Conservation (phyloP, 1,284 basidiomycete species). For the Trichosporon faecale region DNA sequence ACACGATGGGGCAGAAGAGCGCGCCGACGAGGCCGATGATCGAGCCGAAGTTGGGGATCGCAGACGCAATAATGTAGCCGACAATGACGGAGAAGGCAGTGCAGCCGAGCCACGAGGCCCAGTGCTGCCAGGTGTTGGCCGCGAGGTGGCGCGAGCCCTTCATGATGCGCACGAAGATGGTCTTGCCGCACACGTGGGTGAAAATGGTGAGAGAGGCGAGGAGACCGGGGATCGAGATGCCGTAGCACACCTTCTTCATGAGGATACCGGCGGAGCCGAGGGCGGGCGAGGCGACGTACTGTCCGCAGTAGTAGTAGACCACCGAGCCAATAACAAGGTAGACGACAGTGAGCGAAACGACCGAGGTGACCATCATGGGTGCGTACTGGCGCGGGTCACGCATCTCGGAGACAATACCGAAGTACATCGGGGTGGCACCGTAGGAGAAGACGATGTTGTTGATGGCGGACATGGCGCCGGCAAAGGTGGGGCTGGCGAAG, state of each 20-base stretch:
- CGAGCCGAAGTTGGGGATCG: slow-evolving; percentile 31
- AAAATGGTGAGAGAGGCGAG: slow-evolving; percentile 41
- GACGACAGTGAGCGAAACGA: slow-evolving; percentile 33
- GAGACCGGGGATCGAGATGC: slow-evolving; percentile 45
- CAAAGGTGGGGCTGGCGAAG: slow-evolving; percentile 35
- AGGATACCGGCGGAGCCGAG: slow-evolving; percentile 48
- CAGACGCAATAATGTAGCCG: slow-evolving; percentile 23
- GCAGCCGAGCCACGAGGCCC: slow-evolving; percentile 58
- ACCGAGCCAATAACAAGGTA: slow-evolving; percentile 34
- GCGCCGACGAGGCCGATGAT: slow-evolving; percentile 37
- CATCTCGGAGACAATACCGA: slow-evolving; percentile 49
- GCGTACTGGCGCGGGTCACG: slow-evolving; percentile 37
- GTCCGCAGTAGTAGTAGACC: slow-evolving; percentile 25
- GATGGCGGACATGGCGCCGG: slow-evolving; percentile 38
- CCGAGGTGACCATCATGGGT: slow-evolving; percentile 34
- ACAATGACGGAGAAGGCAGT: slow-evolving; percentile 35
- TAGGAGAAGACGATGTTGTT: slow-evolving; percentile 41
- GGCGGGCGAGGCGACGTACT: slow-evolving; percentile 37
- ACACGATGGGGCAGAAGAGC: slow-evolving; percentile 30
- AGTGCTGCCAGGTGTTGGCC: slow-evolving; percentile 60
- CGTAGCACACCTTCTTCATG: slow-evolving; percentile 48
- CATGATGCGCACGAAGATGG: slow-evolving; percentile 63
- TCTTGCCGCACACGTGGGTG: slow-evolving; percentile 57
- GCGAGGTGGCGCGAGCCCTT: slow-evolving; percentile 61
- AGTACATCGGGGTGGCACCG: slow-evolving; percentile 40